A percentile compares a stretch with the other conserved stretches of the same genome.
Conservation (phyloP, 2,329 filamentous ascomycete species). For the Talaromyces rugulosus region DNA sequence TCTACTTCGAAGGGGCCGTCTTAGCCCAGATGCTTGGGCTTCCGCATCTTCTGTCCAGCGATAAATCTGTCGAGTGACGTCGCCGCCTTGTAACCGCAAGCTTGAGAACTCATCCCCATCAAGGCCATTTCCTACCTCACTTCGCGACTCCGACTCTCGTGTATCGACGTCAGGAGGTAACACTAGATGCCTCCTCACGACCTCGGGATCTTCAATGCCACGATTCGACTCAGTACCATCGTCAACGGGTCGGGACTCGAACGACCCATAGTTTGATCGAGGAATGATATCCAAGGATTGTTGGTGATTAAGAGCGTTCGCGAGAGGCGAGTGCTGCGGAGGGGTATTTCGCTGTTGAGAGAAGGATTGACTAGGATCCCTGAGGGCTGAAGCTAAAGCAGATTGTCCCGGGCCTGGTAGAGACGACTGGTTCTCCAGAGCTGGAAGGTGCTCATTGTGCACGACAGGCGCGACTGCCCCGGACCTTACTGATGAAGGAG, state of each 20-base stretch:
- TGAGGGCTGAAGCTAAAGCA: constrained; percentile 81
- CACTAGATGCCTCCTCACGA: constrained; percentile 84
- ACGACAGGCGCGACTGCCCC: constrained; percentile 36
- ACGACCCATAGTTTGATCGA: constrained; percentile 78
- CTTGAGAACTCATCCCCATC: constrained; percentile 82
- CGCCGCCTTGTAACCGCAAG: constrained; percentile 84
- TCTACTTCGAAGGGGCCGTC: constrained; percentile 71
- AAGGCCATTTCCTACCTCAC: constrained; percentile 46
- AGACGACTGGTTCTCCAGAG: constrained; percentile 54
- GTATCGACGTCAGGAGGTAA: constrained; percentile 52
- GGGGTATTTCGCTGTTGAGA: constrained; percentile 52
- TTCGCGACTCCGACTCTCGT: constrained; percentile 26
- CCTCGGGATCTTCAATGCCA: constrained; percentile 80
- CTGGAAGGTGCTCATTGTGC: constrained; percentile 60
- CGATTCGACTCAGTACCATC: constrained; percentile 44
- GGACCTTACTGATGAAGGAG: constrained; percentile 19
- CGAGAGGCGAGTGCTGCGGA: constrained; percentile 54
- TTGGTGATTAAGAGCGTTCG: constrained; percentile 43
- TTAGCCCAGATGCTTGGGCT: constrained; percentile 49
- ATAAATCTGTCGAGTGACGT: constrained; percentile 92
- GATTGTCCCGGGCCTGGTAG: constrained; percentile 76
- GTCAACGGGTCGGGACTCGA: constrained; percentile 63
- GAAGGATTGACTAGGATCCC: constrained; percentile 49
- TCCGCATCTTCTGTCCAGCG: constrained; percentile 91
- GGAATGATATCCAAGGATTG: constrained; percentile 48